phyloP scores from a whole-genome alignment of 192 early-diverging fungal species.

The Coemansia sp. region DNA sequence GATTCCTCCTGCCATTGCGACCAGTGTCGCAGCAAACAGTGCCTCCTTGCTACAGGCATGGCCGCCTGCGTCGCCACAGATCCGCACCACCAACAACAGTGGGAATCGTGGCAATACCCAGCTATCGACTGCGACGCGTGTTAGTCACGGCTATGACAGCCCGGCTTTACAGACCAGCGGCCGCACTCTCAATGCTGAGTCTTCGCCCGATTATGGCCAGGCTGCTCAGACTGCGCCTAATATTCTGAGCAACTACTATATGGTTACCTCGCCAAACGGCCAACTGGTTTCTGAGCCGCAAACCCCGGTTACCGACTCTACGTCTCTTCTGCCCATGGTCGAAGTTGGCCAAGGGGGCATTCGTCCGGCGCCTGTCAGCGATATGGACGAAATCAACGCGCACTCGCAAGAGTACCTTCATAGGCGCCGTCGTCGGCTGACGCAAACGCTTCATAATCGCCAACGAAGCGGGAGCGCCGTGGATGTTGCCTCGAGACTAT shows the following conservation, averaged over 20 bases:
- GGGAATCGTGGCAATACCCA: slow-evolving; percentile 3
- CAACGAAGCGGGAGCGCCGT: slow-evolving; percentile 50
- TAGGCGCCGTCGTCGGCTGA: slow-evolving; percentile 50
- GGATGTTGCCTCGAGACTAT: slow-evolving; percentile 38
- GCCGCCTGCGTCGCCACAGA: slow-evolving; percentile 21
- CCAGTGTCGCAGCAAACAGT: slow-evolving; percentile 11
- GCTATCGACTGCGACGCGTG: neutral
- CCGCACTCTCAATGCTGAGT: neutral
- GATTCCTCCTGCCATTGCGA: slow-evolving; percentile 11
- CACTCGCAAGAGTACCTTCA: slow-evolving; percentile 56
- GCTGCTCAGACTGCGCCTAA: slow-evolving; percentile 7
- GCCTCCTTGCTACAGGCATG: slow-evolving; percentile 18
- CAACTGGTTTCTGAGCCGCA: slow-evolving; percentile 19
- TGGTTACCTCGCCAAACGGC: slow-evolving; percentile 36
- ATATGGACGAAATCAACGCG: slow-evolving; percentile 55
- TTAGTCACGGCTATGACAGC: neutral
- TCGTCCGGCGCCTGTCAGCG: slow-evolving; percentile 14
- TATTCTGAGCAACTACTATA: slow-evolving; percentile 38
- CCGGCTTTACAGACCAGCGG: neutral
- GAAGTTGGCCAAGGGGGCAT: slow-evolving; percentile 35
- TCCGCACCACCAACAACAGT: neutral
- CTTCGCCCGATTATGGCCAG: neutral
- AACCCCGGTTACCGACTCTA: slow-evolving; percentile 23
- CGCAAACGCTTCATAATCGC: slow-evolving; percentile 55
- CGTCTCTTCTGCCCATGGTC: slow-evolving; percentile 49